A percentile compares a stretch with the other conserved stretches of the same genome.
Conservation (phyloP, 2,329 filamentous ascomycete genomes). For the Fusarium hostae region DNA sequence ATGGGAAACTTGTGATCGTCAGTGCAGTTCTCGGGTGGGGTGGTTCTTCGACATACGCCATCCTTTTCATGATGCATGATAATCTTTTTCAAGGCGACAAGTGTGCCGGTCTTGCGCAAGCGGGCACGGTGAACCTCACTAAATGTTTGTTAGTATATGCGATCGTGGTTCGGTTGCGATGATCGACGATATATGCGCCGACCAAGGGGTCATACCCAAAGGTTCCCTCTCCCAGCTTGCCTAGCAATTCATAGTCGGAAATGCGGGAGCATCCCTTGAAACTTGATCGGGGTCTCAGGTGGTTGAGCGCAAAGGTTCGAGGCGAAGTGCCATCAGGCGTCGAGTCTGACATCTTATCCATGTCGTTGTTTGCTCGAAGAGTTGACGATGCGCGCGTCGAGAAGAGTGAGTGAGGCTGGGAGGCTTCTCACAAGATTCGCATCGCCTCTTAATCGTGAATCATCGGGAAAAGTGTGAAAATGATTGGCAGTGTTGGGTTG, state of each 20-base stretch:
- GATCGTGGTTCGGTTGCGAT: background rate
- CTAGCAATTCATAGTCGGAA: conserved; percentile 79
- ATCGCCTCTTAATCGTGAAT: conserved; percentile 22
- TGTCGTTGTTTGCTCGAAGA: conserved; percentile 29
- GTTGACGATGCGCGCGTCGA: conserved; percentile 40
- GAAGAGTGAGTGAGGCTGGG: conserved; percentile 22
- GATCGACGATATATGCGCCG: conserved; percentile 24
- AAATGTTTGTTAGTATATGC: conserved; percentile 15
- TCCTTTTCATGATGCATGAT: conserved; percentile 99
- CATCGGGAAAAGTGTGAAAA: conserved; percentile 8
- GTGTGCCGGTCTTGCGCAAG: conserved; percentile 76
- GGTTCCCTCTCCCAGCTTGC: conserved; percentile 92
- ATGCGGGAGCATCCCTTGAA: conserved; percentile 90
- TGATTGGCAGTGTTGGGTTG: background rate
- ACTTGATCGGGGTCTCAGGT: conserved; percentile 65
- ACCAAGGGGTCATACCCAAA: conserved; percentile 74
- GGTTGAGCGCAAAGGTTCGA: conserved; percentile 65
- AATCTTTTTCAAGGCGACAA: conserved; percentile 97
- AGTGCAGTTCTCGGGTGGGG: conserved; percentile 16
- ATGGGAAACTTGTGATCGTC: conserved; percentile 81
- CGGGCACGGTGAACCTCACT: conserved; percentile 92
- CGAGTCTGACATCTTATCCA: conserved; percentile 48
- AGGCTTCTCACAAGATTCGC: conserved; percentile 29
- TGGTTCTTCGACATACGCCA: conserved; percentile 67
- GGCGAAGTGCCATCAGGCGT: conserved; percentile 60